Evolutionary conservation across 257 asterid species (phyloP), one percentile per base, ranked within the genome.

Genomic region (Scutellaria baicalensis): DNA sequence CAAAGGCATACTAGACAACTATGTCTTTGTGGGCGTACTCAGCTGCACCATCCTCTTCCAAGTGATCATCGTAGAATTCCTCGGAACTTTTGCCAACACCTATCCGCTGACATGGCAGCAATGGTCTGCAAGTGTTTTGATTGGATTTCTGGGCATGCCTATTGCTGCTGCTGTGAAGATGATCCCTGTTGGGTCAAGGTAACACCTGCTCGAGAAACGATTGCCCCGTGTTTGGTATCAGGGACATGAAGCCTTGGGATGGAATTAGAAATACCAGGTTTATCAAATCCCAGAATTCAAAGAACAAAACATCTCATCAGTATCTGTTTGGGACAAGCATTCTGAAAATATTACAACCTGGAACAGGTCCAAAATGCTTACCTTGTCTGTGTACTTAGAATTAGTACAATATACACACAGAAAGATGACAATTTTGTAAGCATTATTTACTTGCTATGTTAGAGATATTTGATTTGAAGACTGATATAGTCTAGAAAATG

Each of bases 81-180:
- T 90, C 42, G 98, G 97, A 36, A 76, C 91, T 38, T 92, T 92
- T 61, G 98, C 98, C 67, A 88, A 78, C 84, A 92, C 98, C 6
- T 62, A 57, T 72, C 95, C 93, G 63, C 97, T 92, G 47, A 86
- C 97, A 18, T 79, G 77, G 87, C 85, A 83, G 70, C 95, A 92
- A 42, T 92, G 98, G 98, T 68, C 71, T 13, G 81, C 82, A 2
- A 85, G 93, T 71, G 64, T 92, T 55, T 66, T 82, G 74, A 69
- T 92, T 3, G 98, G 98, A n/a, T 84, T 90, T 80, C 80, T 92
- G 44, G 91, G 96, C 42, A 88, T 92, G 98, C 98, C 97, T n/a
- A 79, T 92, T 64, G 96, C 98, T 55, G 98, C 97, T 78, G 91
- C 83, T 50, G 52, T 88, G 9, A 92, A 92, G 91, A 79, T 89